Evolutionary conservation across 495 filamentous ascomycete species (phyloP), one percentile per base, ranked within the genome.

Genomic region (Hypoxylon intermedium): DNA sequence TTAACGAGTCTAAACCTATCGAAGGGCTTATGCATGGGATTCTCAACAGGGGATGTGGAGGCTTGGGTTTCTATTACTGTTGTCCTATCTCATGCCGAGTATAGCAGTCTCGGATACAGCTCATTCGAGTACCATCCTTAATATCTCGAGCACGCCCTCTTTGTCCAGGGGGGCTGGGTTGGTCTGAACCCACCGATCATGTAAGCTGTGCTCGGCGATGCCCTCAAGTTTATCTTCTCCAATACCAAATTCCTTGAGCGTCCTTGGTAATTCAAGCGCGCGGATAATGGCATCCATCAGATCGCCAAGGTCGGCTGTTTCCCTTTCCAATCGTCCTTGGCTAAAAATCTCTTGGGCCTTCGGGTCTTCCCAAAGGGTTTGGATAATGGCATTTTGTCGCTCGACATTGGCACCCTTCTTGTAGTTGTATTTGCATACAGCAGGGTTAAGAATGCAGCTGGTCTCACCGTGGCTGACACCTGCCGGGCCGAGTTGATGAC

Each of bases 381-480:
- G 53, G 4, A 75, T 67, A 0, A 85, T 72, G 0, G 67, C 70
- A 7, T 69, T 63, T 61, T 87, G 85, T 2, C 77, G 67, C 5
- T 72, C 75, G n/a, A 65, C 65, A 49, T 85, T 85, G n/a, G 55
- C 75, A 69, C 33, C 71, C 70, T 64, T 68, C 31, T 60, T 60
- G 1, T 78, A 75, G 47, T 87, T 87, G 60, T 73, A 87, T 61
- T 84, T 85, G 62, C 78, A 82, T 6, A 87, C 84, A 4, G 83
- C 80, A 2, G 85, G 84, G 9, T 85, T 74, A 19, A 87, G 74
- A 37, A 87, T 83, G 51, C 84, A 87, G 56, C 81, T 85, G 20
- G 85, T 87, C 60, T 85, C 83, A 13, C 85, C 85, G 61, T 88
- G 85, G 3, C 80, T 77, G n/a, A 87, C 83, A 1, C 83, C 84